A percentile compares a stretch with the other conserved stretches of the same genome.
Conservation (phyloP, 1,284 basidiomycete genomes). For the Xerocomus cyaneibrunnescens region DNA sequence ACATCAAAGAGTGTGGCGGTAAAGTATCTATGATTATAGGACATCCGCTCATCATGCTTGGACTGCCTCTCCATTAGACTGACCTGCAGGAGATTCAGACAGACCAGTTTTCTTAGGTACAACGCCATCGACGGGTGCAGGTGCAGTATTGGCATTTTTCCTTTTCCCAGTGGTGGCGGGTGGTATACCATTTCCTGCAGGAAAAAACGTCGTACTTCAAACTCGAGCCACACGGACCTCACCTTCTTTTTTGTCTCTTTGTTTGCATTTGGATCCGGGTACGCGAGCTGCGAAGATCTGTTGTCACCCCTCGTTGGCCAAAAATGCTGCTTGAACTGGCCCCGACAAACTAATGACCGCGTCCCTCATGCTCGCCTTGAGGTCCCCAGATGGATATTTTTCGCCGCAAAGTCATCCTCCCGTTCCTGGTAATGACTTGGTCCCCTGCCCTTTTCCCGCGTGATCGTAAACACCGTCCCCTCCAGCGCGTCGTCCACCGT, state of each 20-base stretch:
- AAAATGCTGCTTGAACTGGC: conserved; percentile 81
- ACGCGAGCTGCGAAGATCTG: conserved; percentile 77
- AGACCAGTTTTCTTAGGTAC: not conserved
- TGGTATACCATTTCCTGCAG: conserved; percentile 73
- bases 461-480: conserved; percentile 82
- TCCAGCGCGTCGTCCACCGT: conserved; percentile 68
- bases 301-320: conserved; percentile 80
- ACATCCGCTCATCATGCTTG: not conserved
- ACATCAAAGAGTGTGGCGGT: no score
- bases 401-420: conserved; percentile 75
- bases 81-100: not conserved
- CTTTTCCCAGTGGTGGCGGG: conserved; percentile 75
- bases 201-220: not conserved
- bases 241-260: conserved; percentile 61
- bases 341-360: conserved; percentile 78
- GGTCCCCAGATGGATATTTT: conserved; percentile 86
- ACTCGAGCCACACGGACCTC: conserved; percentile 15
- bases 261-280: conserved; percentile 75
- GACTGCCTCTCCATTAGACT: conserved; percentile 15
- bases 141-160: conserved; percentile 46
- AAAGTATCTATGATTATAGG: not conserved
- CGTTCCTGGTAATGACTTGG: conserved; percentile 76
- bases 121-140: conserved; percentile 10
- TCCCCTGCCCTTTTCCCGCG: conserved; percentile 77
- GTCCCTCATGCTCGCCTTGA: conserved; percentile 82